Evolutionary conservation across 257 asterid species (phyloP).

Genomic region (Verbena officinalis): DNA sequence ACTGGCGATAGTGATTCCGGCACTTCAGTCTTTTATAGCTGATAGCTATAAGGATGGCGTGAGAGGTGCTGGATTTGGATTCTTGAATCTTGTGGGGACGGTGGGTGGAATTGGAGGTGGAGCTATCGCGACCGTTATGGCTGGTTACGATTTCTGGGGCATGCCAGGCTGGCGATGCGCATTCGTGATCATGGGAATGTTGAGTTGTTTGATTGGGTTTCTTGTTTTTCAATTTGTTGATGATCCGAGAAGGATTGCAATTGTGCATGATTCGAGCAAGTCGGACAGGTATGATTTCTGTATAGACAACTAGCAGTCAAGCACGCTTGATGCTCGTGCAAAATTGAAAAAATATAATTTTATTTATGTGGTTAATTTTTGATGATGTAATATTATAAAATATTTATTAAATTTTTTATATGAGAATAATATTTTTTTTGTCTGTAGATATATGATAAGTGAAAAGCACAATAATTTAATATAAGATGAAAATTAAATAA

Average conservation of each 20-base stretch:
- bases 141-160: conserved; percentile 77
- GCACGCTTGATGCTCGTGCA: too few species aligned
- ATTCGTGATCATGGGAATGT: conserved; percentile 68
- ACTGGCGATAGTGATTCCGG: conserved; percentile 93
- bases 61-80: conserved; percentile 92
- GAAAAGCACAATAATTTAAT: too few species aligned
- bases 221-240: conserved; percentile 81
- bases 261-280: conserved; percentile 43
- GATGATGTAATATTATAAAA: too few species aligned
- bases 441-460: too few species aligned
- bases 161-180: conserved; percentile 93
- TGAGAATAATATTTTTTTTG: too few species aligned
- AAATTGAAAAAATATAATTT: too few species aligned
- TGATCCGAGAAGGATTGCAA: conserved; percentile 58
- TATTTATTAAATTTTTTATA: too few species aligned
- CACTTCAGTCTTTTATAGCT: conserved; percentile 92
- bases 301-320: too few species aligned
- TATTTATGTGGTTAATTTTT: too few species aligned
- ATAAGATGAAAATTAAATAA: too few species aligned
- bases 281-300: conserved; percentile 63
- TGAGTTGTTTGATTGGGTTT: conserved; percentile 77
- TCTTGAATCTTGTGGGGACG: conserved; percentile 79
- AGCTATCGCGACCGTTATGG: conserved; percentile 96
- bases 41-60: conserved; percentile 84
- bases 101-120: conserved; percentile 99